Evolutionary conservation across 495 filamentous ascomycete species (phyloP), one percentile per base, ranked within the genome.

Genomic region (Rusavskia elegans): DNA sequence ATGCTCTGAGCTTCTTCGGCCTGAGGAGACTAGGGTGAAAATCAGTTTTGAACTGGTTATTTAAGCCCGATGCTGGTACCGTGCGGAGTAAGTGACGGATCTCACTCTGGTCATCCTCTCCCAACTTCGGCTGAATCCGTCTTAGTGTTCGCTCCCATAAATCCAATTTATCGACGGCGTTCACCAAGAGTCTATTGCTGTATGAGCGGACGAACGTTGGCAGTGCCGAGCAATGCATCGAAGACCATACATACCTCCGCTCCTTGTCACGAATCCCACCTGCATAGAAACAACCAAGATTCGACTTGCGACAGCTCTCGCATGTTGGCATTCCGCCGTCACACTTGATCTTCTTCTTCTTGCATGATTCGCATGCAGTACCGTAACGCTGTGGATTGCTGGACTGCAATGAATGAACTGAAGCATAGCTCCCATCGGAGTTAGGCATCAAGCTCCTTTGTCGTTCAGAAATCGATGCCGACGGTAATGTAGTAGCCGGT

Each of bases 231-330:
- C 39, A 14, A 17, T 29, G 21, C 13, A 29, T 8, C 10, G n/a
- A 10, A 13, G 35, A n/a, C n/a, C n/a, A n/a, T 14, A 27, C 66
- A 49, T 57, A 79, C 76, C 70, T 71, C 59, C 72, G 78, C 16
- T 68, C 74, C 48, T 69, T 69, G 52, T 81, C 78, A 60, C 76
- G 66, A 57, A 79, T 81, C 13, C 75, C 74, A 57, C 76, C 72
- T 2, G 67, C 72, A 60, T 80, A 81, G 48, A 62, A 67, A 55
- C 79, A 82, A 13, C 63, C 61, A 19, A 72, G 63, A 17, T 68
- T 67, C 30, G 70, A 71, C 42, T 75, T 71, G 40, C 65, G 58
- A 53, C 79, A 82, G 52, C 79, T 76, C 36, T 70, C 65, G 51
- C 79, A 82, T 4, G 63, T 68, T 45, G 74, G 75, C 53, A 69